phyloP scores from a whole-genome alignment of 1,284 basidiomycete species.

The Trametes versicolor region DNA sequence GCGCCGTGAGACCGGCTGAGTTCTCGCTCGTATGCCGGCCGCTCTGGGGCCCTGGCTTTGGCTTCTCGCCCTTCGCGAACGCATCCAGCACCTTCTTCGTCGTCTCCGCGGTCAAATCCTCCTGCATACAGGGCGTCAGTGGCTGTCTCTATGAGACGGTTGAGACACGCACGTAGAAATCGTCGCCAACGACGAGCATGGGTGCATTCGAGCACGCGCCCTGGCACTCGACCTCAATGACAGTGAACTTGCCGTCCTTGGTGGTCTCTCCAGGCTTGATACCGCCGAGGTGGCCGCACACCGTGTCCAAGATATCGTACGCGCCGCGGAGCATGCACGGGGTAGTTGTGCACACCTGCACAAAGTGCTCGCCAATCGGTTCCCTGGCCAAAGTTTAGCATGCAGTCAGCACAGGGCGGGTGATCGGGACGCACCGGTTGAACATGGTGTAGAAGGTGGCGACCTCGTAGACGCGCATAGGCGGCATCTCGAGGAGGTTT shows the following conservation, averaged over 20 bases:
- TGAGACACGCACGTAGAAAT: slow-evolving; percentile 84
- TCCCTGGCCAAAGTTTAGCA: slow-evolving; percentile 61
- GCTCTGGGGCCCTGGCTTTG: slow-evolving; percentile 93
- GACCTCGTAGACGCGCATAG: slow-evolving; percentile 99
- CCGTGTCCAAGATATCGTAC: slow-evolving; percentile 88
- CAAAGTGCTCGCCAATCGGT: slow-evolving; percentile 94
- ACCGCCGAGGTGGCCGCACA: slow-evolving; percentile 85
- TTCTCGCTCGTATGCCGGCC: slow-evolving; percentile 90
- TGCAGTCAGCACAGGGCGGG: background rate
- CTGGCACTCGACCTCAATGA: slow-evolving; percentile 98
- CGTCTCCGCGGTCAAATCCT: slow-evolving; percentile 95
- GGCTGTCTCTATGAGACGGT: background rate
- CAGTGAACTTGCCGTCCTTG: slow-evolving; percentile 95
- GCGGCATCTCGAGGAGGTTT: slow-evolving; percentile 91
- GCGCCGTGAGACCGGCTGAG: slow-evolving; percentile 86
- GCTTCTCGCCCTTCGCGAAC: slow-evolving; percentile 87
- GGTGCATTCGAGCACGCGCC: slow-evolving; percentile 99
- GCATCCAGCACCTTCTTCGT: slow-evolving; percentile 91
- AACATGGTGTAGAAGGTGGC: slow-evolving; percentile 99
- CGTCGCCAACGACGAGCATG: slow-evolving; percentile 97
- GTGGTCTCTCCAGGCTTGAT: slow-evolving; percentile 93
- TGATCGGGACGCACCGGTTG: slow-evolving; percentile 72
- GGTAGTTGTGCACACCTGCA: slow-evolving; percentile 99
- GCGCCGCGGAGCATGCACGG: slow-evolving; percentile 98
- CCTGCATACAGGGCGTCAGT: slow-evolving; percentile 56